Evolutionary conservation across 1,284 basidiomycete genomes (phyloP).

Genomic region (Irpex sp.): DNA sequence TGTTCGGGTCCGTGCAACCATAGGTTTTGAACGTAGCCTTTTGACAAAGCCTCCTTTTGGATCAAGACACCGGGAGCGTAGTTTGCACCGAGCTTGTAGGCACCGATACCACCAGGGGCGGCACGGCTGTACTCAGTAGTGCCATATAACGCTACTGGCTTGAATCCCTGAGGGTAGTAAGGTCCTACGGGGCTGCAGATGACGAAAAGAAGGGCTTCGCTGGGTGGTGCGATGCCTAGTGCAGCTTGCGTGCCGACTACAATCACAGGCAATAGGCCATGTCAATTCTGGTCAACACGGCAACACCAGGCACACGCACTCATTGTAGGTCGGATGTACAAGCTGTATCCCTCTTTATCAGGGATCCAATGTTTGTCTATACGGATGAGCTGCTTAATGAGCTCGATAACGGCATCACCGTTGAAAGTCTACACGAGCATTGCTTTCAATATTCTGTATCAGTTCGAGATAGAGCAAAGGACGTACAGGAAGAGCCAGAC

Average conservation of each 20-base stretch:
- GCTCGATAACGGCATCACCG: conserved; percentile 72
- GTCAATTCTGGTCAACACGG: not conserved
- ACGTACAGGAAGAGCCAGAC: conserved; percentile 76
- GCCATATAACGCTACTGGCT: conserved; percentile 90
- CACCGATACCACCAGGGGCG: conserved; percentile 88
- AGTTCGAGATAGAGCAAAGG: not conserved
- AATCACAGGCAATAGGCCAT: not conserved
- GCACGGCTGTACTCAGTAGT: conserved; percentile 92
- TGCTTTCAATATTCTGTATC: not conserved
- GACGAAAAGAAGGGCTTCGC: conserved; percentile 90
- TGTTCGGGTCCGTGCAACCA: conserved; percentile 92
- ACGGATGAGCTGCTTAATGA: conserved; percentile 88
- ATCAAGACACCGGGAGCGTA: conserved; percentile 90
- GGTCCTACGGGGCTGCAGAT: conserved; percentile 94
- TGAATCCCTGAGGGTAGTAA: conserved; percentile 94
- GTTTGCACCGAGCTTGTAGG: conserved; percentile 90
- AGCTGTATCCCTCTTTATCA: conserved; percentile 81
- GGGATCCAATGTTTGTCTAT: conserved; percentile 95
- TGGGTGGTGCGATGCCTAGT: conserved; percentile 86
- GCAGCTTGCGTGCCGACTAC: conserved; percentile 88
- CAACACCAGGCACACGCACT: conserved; percentile 60
- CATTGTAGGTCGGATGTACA: conserved; percentile 85
- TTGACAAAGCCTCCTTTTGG: conserved; percentile 78
- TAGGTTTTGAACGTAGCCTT: conserved; percentile 93
- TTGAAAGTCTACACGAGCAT: conserved; percentile 64